phyloP scores from a whole-genome alignment of 345 rosid genomes.

The Citrus trifoliata region DNA sequence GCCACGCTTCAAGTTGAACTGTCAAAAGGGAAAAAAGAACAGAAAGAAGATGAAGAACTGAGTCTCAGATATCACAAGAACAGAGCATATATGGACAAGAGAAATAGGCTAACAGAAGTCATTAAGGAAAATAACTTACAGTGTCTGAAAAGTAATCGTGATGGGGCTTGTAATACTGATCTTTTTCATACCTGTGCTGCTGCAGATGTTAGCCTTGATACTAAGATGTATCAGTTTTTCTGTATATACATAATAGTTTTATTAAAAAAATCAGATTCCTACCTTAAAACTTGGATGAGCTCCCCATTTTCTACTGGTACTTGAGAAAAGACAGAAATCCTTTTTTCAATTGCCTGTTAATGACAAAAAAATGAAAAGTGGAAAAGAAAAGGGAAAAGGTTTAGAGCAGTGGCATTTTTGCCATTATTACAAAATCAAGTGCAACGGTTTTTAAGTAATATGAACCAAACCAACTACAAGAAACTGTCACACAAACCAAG shows the following conservation, averaged over 20 bases:
- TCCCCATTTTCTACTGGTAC: conserved; percentile 90
- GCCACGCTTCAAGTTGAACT: conserved; percentile 90
- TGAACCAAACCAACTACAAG: too few species aligned
- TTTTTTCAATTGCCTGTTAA: conserved; percentile 80
- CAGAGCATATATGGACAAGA: not conserved
- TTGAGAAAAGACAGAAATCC: conserved; percentile 93
- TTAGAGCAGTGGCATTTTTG: not conserved
- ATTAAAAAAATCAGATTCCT: conserved; percentile 26
- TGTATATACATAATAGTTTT: conserved; percentile 12
- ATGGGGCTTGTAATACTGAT: conserved; percentile 90
- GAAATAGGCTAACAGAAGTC: not conserved
- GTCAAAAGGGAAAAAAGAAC: not conserved
- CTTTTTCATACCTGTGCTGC: conserved; percentile 91
- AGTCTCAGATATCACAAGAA: not conserved
- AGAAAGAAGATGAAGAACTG: not conserved
- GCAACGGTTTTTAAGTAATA: not conserved
- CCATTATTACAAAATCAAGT: not conserved
- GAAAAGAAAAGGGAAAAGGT: not conserved
- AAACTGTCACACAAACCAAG: not conserved
- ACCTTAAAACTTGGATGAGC: conserved; percentile 94
- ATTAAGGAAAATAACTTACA: conserved; percentile 43
- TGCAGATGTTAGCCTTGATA: conserved; percentile 61
- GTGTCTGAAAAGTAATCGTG: conserved; percentile 91
- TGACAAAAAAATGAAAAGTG: conserved; percentile 1
- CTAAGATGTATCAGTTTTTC: conserved; percentile 31